phyloP scores from a whole-genome alignment of 1,139 yeast genomes.

The Debaryomyces nepalensis region DNA sequence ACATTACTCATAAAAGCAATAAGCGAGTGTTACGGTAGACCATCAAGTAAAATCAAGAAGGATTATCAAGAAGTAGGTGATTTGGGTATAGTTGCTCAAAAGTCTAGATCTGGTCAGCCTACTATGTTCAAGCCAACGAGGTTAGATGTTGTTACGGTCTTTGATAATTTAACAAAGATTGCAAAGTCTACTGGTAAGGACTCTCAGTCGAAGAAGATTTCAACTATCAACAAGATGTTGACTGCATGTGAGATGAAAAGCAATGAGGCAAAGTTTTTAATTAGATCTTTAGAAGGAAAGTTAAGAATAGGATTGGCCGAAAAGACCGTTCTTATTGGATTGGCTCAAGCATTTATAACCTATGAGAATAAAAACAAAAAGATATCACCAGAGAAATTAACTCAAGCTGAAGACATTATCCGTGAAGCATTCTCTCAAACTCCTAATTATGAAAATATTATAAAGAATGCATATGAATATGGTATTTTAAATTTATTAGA shows the following conservation, averaged over 20 bases:
- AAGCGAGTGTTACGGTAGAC: conserved; percentile 87
- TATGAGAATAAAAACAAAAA: conserved; percentile 48
- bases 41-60: conserved; percentile 66
- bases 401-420: conserved; percentile 73
- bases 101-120: conserved; percentile 82
- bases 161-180: conserved; percentile 71
- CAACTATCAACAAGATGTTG: conserved; percentile 77
- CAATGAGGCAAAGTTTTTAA: conserved; percentile 83
- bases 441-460: conserved; percentile 87
- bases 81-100: conserved; percentile 85
- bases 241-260: conserved; percentile 80
- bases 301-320: conserved; percentile 93
- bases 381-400: conserved; percentile 44
- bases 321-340: conserved; percentile 80
- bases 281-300: conserved; percentile 91
- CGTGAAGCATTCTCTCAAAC: conserved; percentile 87
- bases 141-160: conserved; percentile 73
- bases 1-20: conserved; percentile 84
- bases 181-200: conserved; percentile 84
- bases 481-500: conserved; percentile 72
- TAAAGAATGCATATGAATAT: conserved; percentile 63
- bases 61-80: conserved; percentile 87
- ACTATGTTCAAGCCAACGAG: conserved; percentile 93
- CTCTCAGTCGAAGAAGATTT: conserved; percentile 78
- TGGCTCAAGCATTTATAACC: conserved; percentile 80